Conservation (phyloP, 345 rosid species). For the Abelmoschus esculentus region DNA sequence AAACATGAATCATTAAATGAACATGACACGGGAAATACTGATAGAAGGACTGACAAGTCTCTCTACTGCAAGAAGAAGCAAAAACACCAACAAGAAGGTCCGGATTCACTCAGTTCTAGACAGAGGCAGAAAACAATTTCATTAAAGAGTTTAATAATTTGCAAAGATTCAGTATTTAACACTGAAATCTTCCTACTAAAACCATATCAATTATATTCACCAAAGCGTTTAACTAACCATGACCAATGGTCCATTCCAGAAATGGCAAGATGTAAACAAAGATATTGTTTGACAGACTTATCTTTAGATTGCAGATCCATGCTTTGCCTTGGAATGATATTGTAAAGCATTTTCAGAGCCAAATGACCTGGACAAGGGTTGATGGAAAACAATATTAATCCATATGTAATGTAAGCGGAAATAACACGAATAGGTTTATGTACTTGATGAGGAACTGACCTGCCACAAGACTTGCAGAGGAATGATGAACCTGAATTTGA, state of each 20-base stretch:
- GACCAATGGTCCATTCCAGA: not conserved
- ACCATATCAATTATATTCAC: too few species aligned
- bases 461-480: constrained; percentile 58
- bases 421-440: not conserved
- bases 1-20: too few species aligned
- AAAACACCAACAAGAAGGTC: too few species aligned
- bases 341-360: constrained; percentile 59
- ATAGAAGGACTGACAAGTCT: too few species aligned
- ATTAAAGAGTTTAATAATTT: too few species aligned
- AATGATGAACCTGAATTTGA: constrained; percentile 36
- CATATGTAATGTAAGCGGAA: not conserved
- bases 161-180: too few species aligned
- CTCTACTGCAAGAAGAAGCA: too few species aligned
- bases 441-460: constrained; percentile 18
- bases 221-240: not conserved
- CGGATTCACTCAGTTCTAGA: too few species aligned
- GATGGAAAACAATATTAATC: not conserved
- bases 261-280: not conserved
- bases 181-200: too few species aligned
- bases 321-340: constrained; percentile 79
- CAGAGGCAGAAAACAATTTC: too few species aligned
- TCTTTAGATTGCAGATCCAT: constrained; percentile 33
- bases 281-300: not conserved
- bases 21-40: too few species aligned
- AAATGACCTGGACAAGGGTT: constrained; percentile 37